Percentiles rank a stretch among this genome's conserved stretches.
phyloP scores from a whole-genome alignment of 2,329 filamentous ascomycete genomes.

The Xylariaceae sp. region DNA sequence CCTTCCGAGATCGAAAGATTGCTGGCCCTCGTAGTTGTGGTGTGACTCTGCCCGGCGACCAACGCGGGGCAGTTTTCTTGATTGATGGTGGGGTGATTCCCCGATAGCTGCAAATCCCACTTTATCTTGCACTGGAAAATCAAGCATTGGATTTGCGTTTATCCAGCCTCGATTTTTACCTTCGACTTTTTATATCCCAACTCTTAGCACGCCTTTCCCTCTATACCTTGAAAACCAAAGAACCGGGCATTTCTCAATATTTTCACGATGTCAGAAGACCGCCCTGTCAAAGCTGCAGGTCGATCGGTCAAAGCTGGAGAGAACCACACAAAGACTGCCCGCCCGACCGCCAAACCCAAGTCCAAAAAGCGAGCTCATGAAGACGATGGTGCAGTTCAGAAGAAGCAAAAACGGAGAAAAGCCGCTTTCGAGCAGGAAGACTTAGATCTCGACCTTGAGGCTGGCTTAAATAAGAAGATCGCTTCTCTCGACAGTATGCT shows the following conservation, averaged over 20 bases:
- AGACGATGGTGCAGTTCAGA: slow-evolving; percentile 37
- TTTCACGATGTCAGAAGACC: slow-evolving; percentile 20
- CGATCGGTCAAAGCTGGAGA: slow-evolving; percentile 20
- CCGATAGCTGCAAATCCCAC: slow-evolving; percentile 19
- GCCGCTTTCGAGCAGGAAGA: slow-evolving; percentile 54
- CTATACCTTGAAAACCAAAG: not conserved
- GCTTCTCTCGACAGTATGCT: slow-evolving; percentile 79
- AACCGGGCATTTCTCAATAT: not conserved
- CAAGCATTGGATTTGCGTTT: slow-evolving; percentile 10
- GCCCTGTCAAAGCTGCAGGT: slow-evolving; percentile 17
- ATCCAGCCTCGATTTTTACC: slow-evolving; percentile 9
- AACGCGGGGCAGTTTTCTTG: slow-evolving; percentile 26
- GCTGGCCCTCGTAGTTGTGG: not conserved
- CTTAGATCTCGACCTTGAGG: slow-evolving; percentile 61
- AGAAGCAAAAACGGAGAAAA: slow-evolving; percentile 51
- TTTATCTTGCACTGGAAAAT: slow-evolving; percentile 10
- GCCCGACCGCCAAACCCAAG: slow-evolving; percentile 28
- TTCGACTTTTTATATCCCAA: slow-evolving; percentile 1
- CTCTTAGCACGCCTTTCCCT: not conserved
- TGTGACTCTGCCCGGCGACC: slow-evolving; percentile 7
- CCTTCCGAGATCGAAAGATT: not conserved
- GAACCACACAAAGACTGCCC: slow-evolving; percentile 13
- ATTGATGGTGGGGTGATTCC: slow-evolving; percentile 16
- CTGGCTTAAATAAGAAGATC: slow-evolving; percentile 77
- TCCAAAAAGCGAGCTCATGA: slow-evolving; percentile 58